phyloP scores from a whole-genome alignment of 2,329 filamentous ascomycete genomes.

The Teratosphaeria destructans region DNA sequence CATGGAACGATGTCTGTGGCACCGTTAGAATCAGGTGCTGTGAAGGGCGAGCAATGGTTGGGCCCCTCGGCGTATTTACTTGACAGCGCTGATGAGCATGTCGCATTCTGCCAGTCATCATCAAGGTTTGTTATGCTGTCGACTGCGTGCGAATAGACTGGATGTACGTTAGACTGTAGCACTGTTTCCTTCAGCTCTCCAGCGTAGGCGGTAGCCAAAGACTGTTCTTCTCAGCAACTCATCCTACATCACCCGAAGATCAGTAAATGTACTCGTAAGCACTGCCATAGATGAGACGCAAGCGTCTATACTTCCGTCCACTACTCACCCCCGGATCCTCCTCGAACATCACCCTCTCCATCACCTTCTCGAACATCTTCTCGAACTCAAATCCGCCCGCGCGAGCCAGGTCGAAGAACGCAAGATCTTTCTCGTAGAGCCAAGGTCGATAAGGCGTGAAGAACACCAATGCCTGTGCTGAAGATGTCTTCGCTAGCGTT shows the following conservation, averaged over 20 bases:
- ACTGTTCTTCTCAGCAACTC: constrained; percentile 72
- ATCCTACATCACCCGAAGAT: constrained; percentile 39
- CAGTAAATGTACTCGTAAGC: neutral
- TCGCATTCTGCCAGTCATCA: too few relatives aligned
- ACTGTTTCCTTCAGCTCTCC: constrained; percentile 31
- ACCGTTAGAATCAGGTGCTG: too few relatives aligned
- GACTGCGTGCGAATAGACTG: neutral
- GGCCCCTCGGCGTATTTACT: too few relatives aligned
- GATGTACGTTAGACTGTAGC: neutral
- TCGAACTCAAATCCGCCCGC: constrained; percentile 63
- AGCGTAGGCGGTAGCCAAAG: constrained; percentile 63
- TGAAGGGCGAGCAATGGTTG: too few relatives aligned
- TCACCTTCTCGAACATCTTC: constrained; percentile 68
- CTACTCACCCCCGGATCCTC: constrained; percentile 63
- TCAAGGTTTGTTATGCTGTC: neutral
- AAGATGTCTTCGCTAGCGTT: constrained; percentile 48
- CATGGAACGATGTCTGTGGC: too few relatives aligned
- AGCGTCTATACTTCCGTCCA: neutral
- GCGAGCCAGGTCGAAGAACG: constrained; percentile 71
- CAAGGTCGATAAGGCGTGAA: constrained; percentile 92
- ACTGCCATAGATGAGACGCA: neutral
- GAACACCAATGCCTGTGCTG: constrained; percentile 68
- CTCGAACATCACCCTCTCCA: constrained; percentile 83
- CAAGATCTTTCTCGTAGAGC: constrained; percentile 73
- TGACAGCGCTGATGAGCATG: too few relatives aligned